A percentile compares a stretch with the other conserved stretches of the same genome.
These are phyloP conservation scores for Pelagomonas calceolata DNA, from an alignment of 108 stramenopile species.

Conservation along the genomic window DNA sequence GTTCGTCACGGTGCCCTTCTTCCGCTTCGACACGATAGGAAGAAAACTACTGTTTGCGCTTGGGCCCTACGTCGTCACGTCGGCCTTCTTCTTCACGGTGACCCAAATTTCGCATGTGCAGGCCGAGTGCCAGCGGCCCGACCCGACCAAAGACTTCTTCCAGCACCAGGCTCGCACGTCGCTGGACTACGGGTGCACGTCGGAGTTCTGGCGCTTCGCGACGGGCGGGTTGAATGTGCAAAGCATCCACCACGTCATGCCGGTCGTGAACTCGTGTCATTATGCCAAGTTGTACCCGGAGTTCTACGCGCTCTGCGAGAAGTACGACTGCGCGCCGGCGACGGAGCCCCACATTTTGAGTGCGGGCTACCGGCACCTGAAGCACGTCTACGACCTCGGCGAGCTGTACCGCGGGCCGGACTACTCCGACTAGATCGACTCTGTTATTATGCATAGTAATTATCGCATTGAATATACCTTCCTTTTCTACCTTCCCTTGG, in stretches of 20 bases:
- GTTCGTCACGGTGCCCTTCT: neutral
- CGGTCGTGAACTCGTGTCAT: neutral
- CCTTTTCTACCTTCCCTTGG: too few relatives aligned
- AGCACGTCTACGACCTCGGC: neutral
- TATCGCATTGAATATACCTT: too few relatives aligned
- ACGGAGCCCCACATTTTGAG: neutral
- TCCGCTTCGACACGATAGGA: neutral
- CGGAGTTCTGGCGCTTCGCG: neutral
- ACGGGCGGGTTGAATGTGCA: conserved; percentile 3
- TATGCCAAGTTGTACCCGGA: neutral
- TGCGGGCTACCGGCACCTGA: neutral
- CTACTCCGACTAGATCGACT: too few relatives aligned
- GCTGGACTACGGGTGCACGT: neutral
- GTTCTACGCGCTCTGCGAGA: neutral
- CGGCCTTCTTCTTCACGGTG: neutral
- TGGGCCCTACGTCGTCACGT: neutral
- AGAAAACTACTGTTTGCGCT: neutral
- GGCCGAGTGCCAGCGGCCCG: neutral
- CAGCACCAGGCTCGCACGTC: conserved; percentile 1
- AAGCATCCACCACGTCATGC: neutral
- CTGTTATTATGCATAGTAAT: too few relatives aligned
- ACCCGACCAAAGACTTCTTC: neutral
- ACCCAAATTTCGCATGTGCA: conserved; percentile 1
- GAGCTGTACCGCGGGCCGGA: neutral
- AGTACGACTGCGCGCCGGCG: neutral